phyloP scores from a whole-genome alignment of 129 eudicot species.

The Saussurea involucrata region DNA sequence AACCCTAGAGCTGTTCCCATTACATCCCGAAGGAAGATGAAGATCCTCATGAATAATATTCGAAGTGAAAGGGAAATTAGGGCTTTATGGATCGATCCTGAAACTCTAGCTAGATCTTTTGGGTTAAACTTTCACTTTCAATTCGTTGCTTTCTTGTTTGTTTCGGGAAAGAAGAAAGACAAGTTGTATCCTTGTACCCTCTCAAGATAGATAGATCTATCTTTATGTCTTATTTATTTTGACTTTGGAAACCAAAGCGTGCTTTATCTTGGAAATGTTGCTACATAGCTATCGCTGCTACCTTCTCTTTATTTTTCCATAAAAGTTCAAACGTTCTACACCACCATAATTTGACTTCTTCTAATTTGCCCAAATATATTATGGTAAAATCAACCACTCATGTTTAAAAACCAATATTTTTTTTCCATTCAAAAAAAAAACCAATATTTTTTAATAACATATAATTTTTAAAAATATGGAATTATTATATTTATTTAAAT shows the following conservation, averaged over 20 bases:
- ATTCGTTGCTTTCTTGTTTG: conserved; percentile 33
- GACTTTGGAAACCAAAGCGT: conserved; percentile 43
- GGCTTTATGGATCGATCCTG: not conserved
- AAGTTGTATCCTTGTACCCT: conserved; percentile 43
- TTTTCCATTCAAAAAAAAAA: no score
- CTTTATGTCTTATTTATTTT: conserved; percentile 30
- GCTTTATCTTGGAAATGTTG: conserved; percentile 45
- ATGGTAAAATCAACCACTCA: not conserved
- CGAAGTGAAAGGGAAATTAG: not conserved
- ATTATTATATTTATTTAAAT: not conserved
- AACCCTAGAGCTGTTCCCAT: conserved; percentile 82
- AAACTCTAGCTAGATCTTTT: conserved; percentile 21
- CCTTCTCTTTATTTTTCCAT: conserved; percentile 5
- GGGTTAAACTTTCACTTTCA: conserved; percentile 25
- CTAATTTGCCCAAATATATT: not conserved
- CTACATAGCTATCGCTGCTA: conserved; percentile 33
- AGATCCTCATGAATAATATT: conserved; percentile 24
- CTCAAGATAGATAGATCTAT: no score
- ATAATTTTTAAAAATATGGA: no score
- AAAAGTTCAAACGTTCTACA: conserved; percentile 11
- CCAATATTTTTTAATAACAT: no score
- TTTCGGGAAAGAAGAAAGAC: conserved; percentile 57
- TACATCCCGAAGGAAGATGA: conserved; percentile 79
- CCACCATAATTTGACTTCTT: conserved; percentile 1
- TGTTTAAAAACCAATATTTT: conserved; percentile 1